Evolutionary conservation across 2,329 filamentous ascomycete genomes (phyloP), one percentile per base, ranked within the genome.

Genomic region (Cordyceps farinosa): DNA sequence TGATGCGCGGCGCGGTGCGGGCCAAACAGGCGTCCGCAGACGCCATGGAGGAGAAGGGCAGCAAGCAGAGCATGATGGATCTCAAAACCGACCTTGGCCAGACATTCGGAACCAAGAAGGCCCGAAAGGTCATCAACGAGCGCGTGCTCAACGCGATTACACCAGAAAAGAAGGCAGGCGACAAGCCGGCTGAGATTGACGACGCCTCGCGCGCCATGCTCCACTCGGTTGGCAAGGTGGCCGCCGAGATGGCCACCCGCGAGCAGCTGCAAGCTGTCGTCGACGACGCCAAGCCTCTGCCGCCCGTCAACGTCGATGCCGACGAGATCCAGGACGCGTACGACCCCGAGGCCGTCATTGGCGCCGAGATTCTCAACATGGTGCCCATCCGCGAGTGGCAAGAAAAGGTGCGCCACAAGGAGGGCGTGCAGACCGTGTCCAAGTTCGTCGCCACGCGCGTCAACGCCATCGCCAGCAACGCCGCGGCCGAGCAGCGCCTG

Each of bases 31-130:
- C 81, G 22, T 68, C 80, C 1, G 78, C 78, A 11, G 77, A 82
- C 62, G 78, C 81, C n/a, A 73, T 79, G 74, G 77, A 67, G 32
- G 71, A 75, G 62, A 69, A 67, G 59, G 66, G 68, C 34, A 62
- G 57, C 32, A 71, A 67, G 54, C 71, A 88, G 85, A 83, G 79
- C 51, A 83, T 83, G 70, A 78, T 83, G 69, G 84, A 88, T 34
- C 84, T 84, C 71, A 85, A 85, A 68, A 88, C 87, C 69, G 85
- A 88, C 2, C 85, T 96, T 13, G 90, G 90, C 47, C 83, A 90
- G 69, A 87, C 89, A 38, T 96, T 96, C 70, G 91, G 91, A 73
- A 94, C 90, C 32, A 92, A 91, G 79, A 94, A 93, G 77, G 89
- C 91, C 29, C 90, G 88, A 80, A 94, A 93, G 77, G 89, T 86